A percentile compares a stretch with the other conserved stretches of the same genome.
These are phyloP conservation scores for Spongospora subterranea DNA, from an alignment of 208 protist species.

Conservation along the genomic window DNA sequence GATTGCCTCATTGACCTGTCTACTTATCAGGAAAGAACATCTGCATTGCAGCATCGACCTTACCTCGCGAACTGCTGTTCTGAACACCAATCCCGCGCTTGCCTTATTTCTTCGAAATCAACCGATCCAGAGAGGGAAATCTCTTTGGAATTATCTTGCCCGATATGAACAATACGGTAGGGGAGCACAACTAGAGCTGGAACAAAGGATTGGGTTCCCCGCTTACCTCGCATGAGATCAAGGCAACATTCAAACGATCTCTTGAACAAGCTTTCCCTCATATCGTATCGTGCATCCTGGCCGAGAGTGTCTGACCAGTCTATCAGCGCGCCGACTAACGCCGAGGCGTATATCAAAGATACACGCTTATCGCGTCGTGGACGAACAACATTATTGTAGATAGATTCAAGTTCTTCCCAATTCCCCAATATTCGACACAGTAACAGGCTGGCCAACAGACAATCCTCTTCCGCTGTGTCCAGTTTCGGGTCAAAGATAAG, in stretches of 20 bases:
- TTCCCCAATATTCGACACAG: neutral
- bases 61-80: neutral
- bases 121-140: neutral
- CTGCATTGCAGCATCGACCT: neutral
- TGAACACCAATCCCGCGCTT: constrained; percentile 20
- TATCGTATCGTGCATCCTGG: neutral
- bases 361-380: neutral
- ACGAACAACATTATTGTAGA: constrained; percentile 11
- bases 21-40: neutral
- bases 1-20: neutral
- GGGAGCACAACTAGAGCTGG: constrained; percentile 29
- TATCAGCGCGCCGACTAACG: neutral
- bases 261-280: constrained; percentile 24
- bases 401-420: constrained; percentile 27
- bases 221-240: neutral
- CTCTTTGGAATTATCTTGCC: neutral
- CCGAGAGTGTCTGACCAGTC: neutral
- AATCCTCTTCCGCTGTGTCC: constrained; percentile 22
- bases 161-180: neutral
- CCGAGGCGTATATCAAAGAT: constrained; percentile 24
- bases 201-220: neutral
- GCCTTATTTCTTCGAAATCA: constrained; percentile 2
- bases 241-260: constrained; percentile 34
- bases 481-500: neutral
- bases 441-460: neutral